phyloP scores from a whole-genome alignment of 2,329 filamentous ascomycete genomes.

The Scolecobasidium constrictum region DNA sequence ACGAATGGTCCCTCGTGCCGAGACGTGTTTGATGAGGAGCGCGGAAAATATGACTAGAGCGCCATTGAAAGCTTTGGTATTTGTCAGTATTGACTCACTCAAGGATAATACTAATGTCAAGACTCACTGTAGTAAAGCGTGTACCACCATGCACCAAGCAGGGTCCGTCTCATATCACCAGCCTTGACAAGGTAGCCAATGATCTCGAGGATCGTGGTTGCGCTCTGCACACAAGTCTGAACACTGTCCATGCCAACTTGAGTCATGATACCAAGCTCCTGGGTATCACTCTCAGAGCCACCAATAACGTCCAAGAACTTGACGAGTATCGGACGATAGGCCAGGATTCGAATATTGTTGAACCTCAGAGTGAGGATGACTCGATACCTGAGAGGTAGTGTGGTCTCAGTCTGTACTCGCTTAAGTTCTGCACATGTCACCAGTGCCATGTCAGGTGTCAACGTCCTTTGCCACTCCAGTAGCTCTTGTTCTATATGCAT shows the following conservation, averaged over 20 bases:
- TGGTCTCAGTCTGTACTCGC: not conserved
- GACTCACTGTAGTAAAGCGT: constrained; percentile 2
- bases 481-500: not conserved
- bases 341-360: not conserved
- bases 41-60: not conserved
- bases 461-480: constrained; percentile 1
- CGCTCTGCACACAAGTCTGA: not conserved
- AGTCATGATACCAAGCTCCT: not conserved
- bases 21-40: not conserved
- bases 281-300: not conserved
- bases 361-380: not conserved
- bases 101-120: not conserved
- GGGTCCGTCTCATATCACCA: not conserved
- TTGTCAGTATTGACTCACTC: not conserved
- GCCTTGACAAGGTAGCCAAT: not conserved
- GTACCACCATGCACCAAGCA: constrained; percentile 2
- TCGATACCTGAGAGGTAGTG: not conserved
- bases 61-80: not conserved
- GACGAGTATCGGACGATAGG: not conserved
- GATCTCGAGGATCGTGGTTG: not conserved
- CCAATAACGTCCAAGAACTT: constrained; percentile 1
- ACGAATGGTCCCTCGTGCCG: not conserved
- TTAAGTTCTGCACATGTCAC: not conserved
- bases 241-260: not conserved
- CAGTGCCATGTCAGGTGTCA: not conserved